Evolutionary conservation across 257 asterid genomes (phyloP), one percentile per base, ranked within the genome.

Genomic region (Ajuga chamaepitys): DNA sequence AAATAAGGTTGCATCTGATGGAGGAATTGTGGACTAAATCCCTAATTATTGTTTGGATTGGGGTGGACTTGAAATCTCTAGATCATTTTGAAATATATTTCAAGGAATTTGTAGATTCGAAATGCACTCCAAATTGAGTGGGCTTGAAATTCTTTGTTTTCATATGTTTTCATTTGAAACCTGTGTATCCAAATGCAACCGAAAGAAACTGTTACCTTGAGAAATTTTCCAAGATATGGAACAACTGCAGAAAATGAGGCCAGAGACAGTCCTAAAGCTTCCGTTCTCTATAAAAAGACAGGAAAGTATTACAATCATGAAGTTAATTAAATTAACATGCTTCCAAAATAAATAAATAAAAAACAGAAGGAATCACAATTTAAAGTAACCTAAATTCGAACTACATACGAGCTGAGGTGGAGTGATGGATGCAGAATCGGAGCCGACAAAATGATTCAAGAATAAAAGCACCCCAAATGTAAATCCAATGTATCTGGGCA

Each of bases 401-500:
- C 0, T 42, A 51, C n/a, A 7, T 78, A 87, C 97, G 18, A 93
- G 84, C 77, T 93, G 99, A 60, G 96, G 83, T 3, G 90, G 63
- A 56, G 96, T 80, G 53, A 85, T 65, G 44, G 94, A 58, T 5
- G 95, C 76, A 22, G 83, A 61, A 76, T 78, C 89, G 38, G 87
- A 79, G 67, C 90, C 95, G 68, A 74, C 71, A 67, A 86, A 90
- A 75, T 89, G 96, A 75, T 93, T 93, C 80, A 86, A 68, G 58
- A 77, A 35, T 68, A 93, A 64, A 65, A 89, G 92, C 69, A 84
- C 77, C 62, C 97, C 97, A 75, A 89, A 89, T 68, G 84, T 81
- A 73, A 81, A 93, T 64, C 97, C 99, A 58, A 94, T 85, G 83
- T 84, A 94, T 83, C 96, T 84, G 70, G 99, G 96, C 73, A 93